Evolutionary conservation across 495 filamentous ascomycete genomes (phyloP), one percentile per base, ranked within the genome.

Genomic region (Aspergillus biplanus): DNA sequence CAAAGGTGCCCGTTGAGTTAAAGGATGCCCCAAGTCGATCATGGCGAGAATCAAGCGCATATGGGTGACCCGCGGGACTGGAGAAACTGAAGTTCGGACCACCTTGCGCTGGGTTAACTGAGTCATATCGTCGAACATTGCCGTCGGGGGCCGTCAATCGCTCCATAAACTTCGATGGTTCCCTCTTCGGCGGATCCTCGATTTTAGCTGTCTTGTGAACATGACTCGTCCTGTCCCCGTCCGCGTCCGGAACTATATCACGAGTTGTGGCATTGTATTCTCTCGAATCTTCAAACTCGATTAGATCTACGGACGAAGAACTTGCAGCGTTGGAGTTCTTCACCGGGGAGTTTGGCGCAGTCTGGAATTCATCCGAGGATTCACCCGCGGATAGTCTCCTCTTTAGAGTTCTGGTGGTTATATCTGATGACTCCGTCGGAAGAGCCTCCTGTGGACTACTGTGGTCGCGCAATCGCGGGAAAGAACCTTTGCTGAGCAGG

Each of bases 301-400:
- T 64, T 13, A 11, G 18, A 6, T 64, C 54, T 33, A 58, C 27
- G 11, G 58, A 42, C 46, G 53, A 47, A 21, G 61, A 34, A n/a
- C 53, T 32, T 13, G 31, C 11, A 37, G 7, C 34, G 34, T 50
- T 52, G 44, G 55, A 33, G 15, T 44, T 33, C 61, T 73, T 75
- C 0, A 62, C 63, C 1, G 77, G 78, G 7, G 78, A 81, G 52
- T 67, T 78, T 15, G 78, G 76, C 32, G 78, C 76, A 0, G 77
- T 80, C 11, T 75, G 69, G 56, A 74, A 81, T n/a, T 73, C 71
- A 31, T 74, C 73, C 27, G 37, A 32, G 5, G 35, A 54, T 13
- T 76, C 73, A 13, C 70, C 67, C 18, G 64, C 62, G 12, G 69
- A 73, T 1, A 69, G 48, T 32, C 64, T 58, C 44, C 67, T 75